Conservation (phyloP, 495 filamentous ascomycete genomes). For the Niebla homalea region DNA sequence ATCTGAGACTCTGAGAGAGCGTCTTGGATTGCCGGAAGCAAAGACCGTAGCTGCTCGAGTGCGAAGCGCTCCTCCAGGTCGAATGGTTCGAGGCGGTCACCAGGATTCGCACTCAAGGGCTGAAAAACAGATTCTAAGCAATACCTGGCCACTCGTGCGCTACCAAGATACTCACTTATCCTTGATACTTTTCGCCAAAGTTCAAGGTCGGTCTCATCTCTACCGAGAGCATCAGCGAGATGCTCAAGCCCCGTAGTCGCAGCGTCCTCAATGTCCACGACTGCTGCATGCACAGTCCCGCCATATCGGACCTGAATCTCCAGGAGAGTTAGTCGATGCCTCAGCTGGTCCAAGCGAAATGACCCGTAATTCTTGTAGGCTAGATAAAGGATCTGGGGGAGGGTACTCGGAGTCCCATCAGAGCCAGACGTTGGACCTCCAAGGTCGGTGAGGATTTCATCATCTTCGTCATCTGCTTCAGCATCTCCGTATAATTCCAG, state of each 20-base stretch:
- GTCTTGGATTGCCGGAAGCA: conserved; percentile 58
- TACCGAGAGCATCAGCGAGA: conserved; percentile 67
- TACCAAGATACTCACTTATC: conserved; percentile 61
- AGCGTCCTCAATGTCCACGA: conserved; percentile 1
- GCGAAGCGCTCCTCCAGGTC: conserved; percentile 80
- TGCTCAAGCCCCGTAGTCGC: conserved; percentile 31
- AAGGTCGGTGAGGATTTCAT: conserved; percentile 28
- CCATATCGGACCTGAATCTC: neutral
- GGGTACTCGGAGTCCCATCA: conserved; percentile 60
- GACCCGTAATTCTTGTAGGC: conserved; percentile 92
- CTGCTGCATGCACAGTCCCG: neutral
- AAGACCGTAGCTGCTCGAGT: conserved; percentile 57
- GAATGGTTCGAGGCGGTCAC: conserved; percentile 58
- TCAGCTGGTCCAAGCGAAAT: conserved; percentile 67
- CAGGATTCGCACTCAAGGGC: conserved; percentile 61
- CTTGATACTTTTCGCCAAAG: conserved; percentile 83
- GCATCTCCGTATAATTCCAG: conserved; percentile 46
- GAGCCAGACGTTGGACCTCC: conserved; percentile 30
- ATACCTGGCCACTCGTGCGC: conserved; percentile 64
- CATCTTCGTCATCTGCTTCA: conserved; percentile 28
- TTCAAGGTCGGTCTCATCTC: conserved; percentile 84
- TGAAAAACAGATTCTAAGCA: conserved; percentile 87
- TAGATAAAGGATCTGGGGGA: conserved; percentile 82
- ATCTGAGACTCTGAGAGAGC: conserved; percentile 50
- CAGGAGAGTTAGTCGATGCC: conserved; percentile 18